Conservation (phyloP, 2,329 filamentous ascomycete species). For the Pseudogymnoascus sp. region DNA sequence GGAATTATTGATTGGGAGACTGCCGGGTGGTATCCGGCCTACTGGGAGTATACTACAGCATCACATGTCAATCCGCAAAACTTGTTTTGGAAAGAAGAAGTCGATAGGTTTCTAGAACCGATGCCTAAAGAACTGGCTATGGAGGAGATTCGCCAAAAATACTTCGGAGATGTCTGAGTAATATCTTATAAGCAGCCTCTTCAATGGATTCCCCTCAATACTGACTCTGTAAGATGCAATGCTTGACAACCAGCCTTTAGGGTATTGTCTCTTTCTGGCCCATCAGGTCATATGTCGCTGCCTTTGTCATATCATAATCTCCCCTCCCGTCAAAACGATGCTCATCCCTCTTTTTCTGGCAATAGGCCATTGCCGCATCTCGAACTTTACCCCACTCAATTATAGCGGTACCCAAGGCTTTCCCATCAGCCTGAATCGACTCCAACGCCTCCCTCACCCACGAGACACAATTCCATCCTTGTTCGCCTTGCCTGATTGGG, state of each 20-base stretch:
- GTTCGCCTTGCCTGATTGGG: slow-evolving; percentile 29
- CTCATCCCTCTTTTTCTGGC: slow-evolving; percentile 26
- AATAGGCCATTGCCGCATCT: slow-evolving; percentile 29
- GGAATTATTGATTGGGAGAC: slow-evolving; percentile 40
- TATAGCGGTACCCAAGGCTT: slow-evolving; percentile 30
- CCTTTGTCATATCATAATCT: slow-evolving; percentile 12
- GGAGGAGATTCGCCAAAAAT: slow-evolving; percentile 31
- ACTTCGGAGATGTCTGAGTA: slow-evolving; percentile 29
- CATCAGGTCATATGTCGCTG: slow-evolving; percentile 13
- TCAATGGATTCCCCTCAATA: background rate
- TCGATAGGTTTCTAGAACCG: slow-evolving; percentile 33
- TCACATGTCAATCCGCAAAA: slow-evolving; percentile 34
- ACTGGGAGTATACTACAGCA: slow-evolving; percentile 28
- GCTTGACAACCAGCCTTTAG: background rate
- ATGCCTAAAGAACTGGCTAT: slow-evolving; percentile 32
- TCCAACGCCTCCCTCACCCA: slow-evolving; percentile 33
- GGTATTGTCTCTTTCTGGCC: slow-evolving; percentile 10
- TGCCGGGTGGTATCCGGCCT: slow-evolving; percentile 37
- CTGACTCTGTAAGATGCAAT: too few relatives aligned
- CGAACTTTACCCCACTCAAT: slow-evolving; percentile 33
- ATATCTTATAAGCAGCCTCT: background rate
- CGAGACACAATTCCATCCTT: slow-evolving; percentile 32
- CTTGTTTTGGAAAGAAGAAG: slow-evolving; percentile 31
- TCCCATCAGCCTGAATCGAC: slow-evolving; percentile 29
- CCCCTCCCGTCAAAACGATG: slow-evolving; percentile 16